Evolutionary conservation across 2,329 filamentous ascomycete genomes (phyloP).

Genomic region (Fusarium staphyleae): DNA sequence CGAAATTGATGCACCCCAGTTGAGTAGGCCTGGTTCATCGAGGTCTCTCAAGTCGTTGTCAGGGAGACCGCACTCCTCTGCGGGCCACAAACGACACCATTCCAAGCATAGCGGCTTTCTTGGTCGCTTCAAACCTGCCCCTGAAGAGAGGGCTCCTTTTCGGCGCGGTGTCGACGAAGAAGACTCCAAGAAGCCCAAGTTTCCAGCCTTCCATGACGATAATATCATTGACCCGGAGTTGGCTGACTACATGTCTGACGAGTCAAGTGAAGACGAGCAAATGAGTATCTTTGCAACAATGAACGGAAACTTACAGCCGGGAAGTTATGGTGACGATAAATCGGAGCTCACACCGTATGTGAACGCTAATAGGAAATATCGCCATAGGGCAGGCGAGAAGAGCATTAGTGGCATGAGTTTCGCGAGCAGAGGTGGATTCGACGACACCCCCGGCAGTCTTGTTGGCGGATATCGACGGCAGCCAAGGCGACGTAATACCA

Average conservation of each 20-base stretch:
- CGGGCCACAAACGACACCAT: slow-evolving; percentile 80
- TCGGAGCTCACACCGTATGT: slow-evolving; percentile 75
- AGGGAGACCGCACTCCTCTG: slow-evolving; percentile 75
- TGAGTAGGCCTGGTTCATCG: slow-evolving; percentile 92
- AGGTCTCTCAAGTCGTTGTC: slow-evolving; percentile 82
- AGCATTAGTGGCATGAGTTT: slow-evolving; percentile 75
- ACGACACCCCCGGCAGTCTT: slow-evolving; percentile 66
- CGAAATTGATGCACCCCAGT: slow-evolving; percentile 84
- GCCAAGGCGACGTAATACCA: slow-evolving; percentile 79
- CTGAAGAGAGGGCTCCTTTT: slow-evolving; percentile 88
- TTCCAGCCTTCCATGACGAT: slow-evolving; percentile 96
- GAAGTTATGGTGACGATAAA: slow-evolving; percentile 77
- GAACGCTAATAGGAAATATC: slow-evolving; percentile 76
- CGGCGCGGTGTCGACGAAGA: slow-evolving; percentile 76
- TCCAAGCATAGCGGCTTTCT: slow-evolving; percentile 84
- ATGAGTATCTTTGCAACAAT: slow-evolving; percentile 82
- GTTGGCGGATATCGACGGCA: slow-evolving; percentile 66
- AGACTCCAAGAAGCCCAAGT: slow-evolving; percentile 66
- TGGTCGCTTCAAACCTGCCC: slow-evolving; percentile 72
- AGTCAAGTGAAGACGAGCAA: slow-evolving; percentile 91
- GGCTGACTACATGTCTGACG: slow-evolving; percentile 94
- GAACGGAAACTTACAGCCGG: slow-evolving; percentile 69
- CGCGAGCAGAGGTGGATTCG: slow-evolving; percentile 69
- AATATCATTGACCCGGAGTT: slow-evolving; percentile 98
- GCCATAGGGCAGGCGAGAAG: slow-evolving; percentile 76